Conservation (phyloP, 768 basidiomycete species). For the Mycena indigotica region DNA sequence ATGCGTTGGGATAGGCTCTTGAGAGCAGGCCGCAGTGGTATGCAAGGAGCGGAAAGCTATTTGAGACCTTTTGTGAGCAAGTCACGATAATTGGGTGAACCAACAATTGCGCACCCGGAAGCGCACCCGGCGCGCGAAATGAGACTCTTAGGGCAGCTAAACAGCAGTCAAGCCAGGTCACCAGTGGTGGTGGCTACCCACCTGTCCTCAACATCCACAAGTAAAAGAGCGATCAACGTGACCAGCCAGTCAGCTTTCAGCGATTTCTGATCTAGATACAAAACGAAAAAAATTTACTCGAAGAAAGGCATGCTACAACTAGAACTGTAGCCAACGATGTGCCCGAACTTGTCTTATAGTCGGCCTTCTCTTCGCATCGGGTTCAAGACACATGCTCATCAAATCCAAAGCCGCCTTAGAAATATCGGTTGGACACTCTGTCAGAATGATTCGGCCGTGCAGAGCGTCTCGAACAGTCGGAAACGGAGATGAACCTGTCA, state of each 20-base stretch:
- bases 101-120: constrained; percentile 33
- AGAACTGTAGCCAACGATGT: constrained; percentile 77
- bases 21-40: constrained; percentile 47
- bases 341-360: constrained; percentile 78
- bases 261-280: neutral
- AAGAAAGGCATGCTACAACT: neutral
- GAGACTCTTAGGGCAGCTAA: constrained; percentile 46
- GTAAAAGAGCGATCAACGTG: constrained; percentile 16
- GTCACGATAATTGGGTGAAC: neutral
- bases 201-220: constrained; percentile 20
- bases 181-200: constrained; percentile 18
- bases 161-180: constrained; percentile 19
- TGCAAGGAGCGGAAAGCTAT: constrained; percentile 60
- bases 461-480: constrained; percentile 83
- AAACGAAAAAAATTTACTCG: neutral
- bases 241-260: constrained; percentile 1
- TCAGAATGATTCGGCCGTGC: constrained; percentile 60
- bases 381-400: constrained; percentile 79
- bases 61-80: neutral
- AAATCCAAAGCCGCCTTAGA: constrained; percentile 58
- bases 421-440: constrained; percentile 41
- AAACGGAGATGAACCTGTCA: constrained; percentile 93
- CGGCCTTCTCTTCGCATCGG: constrained; percentile 77
- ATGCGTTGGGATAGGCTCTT: constrained; percentile 40
- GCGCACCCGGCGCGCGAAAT: constrained; percentile 40